phyloP scores from a whole-genome alignment of 2,329 filamentous ascomycete genomes.

The Dryadomyces quercivorus region DNA sequence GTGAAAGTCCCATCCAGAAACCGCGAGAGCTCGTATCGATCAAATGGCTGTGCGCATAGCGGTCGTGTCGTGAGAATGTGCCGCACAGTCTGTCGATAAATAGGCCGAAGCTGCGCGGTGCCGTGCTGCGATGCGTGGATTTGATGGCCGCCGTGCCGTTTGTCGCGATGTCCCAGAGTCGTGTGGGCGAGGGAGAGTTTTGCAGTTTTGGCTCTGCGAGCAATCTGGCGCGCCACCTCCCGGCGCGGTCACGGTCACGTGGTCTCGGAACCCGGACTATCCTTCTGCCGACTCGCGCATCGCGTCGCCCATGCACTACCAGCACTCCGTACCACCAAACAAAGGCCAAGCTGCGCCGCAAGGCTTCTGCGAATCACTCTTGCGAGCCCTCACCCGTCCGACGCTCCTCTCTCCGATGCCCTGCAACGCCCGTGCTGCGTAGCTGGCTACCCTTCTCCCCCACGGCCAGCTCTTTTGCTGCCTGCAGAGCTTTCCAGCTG shows the following conservation, averaged over 20 bases:
- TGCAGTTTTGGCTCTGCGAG: neutral
- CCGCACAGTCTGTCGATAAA: neutral
- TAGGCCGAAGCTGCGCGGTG: neutral
- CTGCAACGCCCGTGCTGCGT: neutral
- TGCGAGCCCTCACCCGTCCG: neutral
- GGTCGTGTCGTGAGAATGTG: neutral
- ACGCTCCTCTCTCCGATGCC: neutral
- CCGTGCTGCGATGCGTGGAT: neutral
- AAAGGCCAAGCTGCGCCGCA: neutral
- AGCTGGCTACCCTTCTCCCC: neutral
- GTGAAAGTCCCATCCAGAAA: constrained; percentile 8
- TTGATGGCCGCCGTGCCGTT: neutral
- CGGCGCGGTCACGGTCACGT: constrained; percentile 1
- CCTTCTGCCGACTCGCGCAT: neutral
- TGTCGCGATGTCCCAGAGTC: neutral
- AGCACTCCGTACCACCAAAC: neutral
- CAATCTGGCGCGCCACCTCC: neutral
- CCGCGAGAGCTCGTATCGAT: neutral
- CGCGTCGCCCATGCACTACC: neutral
- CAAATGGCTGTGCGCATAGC: neutral
- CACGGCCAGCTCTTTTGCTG: neutral
- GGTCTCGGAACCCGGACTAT: neutral
- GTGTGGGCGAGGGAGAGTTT: neutral
- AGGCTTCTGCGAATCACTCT: neutral
- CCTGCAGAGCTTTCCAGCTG: neutral